These are phyloP conservation scores for Striga asiatica DNA, from an alignment of 257 asterid species.

Conservation along the genomic window DNA sequence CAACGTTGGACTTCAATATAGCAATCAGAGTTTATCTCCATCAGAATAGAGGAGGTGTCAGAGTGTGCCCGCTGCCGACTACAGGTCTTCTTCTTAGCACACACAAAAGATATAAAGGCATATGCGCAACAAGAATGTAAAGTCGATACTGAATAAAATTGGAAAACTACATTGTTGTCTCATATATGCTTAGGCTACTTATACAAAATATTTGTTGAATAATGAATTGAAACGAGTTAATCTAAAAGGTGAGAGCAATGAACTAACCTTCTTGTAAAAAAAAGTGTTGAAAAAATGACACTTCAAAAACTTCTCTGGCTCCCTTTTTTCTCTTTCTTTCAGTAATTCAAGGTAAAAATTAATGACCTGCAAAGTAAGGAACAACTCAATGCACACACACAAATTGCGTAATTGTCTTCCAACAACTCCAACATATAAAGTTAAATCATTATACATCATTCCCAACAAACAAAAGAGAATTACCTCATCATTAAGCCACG, in stretches of 20 bases:
- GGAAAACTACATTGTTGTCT: not conserved
- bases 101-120: not conserved
- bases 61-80: not conserved
- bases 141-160: slow-evolving; percentile 11
- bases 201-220: not conserved
- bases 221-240: not conserved
- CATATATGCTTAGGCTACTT: not conserved
- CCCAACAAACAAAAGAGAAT: not conserved
- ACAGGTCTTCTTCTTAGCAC: not conserved
- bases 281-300: slow-evolving; percentile 86
- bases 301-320: slow-evolving; percentile 63
- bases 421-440: not conserved
- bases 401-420: not conserved
- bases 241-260: not conserved
- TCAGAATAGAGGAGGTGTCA: not conserved
- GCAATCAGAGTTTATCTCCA: not conserved
- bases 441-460: not conserved
- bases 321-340: slow-evolving; percentile 87
- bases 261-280: slow-evolving; percentile 80
- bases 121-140: not conserved
- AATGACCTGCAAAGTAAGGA: slow-evolving; percentile 53
- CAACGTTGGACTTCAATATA: not conserved
- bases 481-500: slow-evolving; percentile 95
- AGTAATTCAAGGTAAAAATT: slow-evolving; percentile 73
- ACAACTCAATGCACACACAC: slow-evolving; percentile 6